Base-by-base conservation (phyloP, 2,329 filamentous ascomycete genomes). In the Cryphonectria nitschkei region DNA sequence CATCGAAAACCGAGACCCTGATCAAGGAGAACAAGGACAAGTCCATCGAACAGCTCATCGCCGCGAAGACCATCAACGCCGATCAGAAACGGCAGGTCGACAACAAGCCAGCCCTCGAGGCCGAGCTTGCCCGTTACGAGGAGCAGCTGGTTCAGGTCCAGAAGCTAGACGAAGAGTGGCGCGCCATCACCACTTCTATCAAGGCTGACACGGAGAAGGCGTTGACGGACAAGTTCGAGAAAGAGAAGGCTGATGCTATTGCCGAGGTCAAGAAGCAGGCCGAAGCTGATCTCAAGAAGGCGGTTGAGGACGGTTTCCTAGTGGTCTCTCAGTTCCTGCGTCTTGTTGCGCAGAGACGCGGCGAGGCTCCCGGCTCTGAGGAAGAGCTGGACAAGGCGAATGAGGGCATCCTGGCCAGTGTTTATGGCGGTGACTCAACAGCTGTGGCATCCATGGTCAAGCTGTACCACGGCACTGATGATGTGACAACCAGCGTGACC, bases 281-380 rank as follows among this genome's bases (percentile, higher is more conserved):
- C 70, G 80, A 84, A 68, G 84, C 83, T 70, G 85, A 88, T 70
- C 82, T 85, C 64, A 81, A 88, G 76, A 86, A 86, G 77, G 81
- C 84, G 37, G 85, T 92, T 74, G 86, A 89, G 75, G 85, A 89
- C 75, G 89, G 89, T 78, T 84, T 96, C 56, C 83, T 95, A 64
- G 84, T 89, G 37, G 83, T 96, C 74, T 93, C 93, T 6, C 92
- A 94, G 79, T 97, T 96, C 84, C 84, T 96, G 74, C 89, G 92
- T 75, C 87, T 94, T 52, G 93, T 93, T 72, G 93, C 93, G 70
- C 90, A 92, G 76, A 89, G 93, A 75, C 88, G 92, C 76, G 86
- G 89, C 29, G 90, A 93, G 77, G 92, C 92, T 74, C 87, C 84
- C 68, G 87, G 92, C 75, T 86, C 88, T 64, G 82, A 84, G 56